These are phyloP conservation scores for Globisporangium cederbergense DNA, from an alignment of 352 stramenopile genomes.

Conservation along the genomic window DNA sequence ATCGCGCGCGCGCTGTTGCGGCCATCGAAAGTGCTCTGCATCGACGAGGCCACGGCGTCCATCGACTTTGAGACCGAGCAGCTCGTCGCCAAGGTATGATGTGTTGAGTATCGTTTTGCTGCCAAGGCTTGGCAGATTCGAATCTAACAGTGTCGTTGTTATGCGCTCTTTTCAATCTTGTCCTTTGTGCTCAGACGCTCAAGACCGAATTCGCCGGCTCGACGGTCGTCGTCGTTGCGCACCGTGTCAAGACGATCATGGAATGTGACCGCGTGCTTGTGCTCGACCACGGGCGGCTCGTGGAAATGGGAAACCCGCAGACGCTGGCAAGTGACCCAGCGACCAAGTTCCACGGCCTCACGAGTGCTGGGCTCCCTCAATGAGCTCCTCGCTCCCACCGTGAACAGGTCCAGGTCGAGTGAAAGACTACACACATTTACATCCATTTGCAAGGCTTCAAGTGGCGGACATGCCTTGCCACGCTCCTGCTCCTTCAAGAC, in stretches of 20 bases:
- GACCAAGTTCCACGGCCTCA: slow-evolving; percentile 47
- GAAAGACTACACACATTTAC: background rate
- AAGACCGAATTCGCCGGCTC: slow-evolving; percentile 89
- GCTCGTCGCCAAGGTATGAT: slow-evolving; percentile 59
- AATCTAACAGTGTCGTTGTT: background rate
- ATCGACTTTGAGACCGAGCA: slow-evolving; percentile 90
- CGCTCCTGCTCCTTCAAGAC: background rate
- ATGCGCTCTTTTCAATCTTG: slow-evolving; percentile 3
- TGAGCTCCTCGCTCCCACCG: background rate
- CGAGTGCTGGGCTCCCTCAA: slow-evolving; percentile 9
- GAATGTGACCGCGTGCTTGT: slow-evolving; percentile 88
- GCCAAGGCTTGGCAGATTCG: background rate
- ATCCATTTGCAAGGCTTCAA: background rate
- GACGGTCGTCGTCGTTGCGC: slow-evolving; percentile 97
- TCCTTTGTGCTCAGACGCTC: slow-evolving; percentile 63
- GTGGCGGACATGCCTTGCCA: background rate
- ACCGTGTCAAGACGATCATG: slow-evolving; percentile 96
- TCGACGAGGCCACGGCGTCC: slow-evolving; percentile 89
- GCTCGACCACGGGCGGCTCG: slow-evolving; percentile 51
- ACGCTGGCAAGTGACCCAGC: slow-evolving; percentile 28
- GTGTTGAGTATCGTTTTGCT: background rate
- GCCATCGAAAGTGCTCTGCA: slow-evolving; percentile 91
- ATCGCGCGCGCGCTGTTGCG: slow-evolving; percentile 80
- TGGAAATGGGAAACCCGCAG: slow-evolving; percentile 44
- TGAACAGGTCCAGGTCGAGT: background rate